These are phyloP conservation scores for Blastosporella zonata DNA, from an alignment of 1,284 basidiomycete species.

Conservation along the genomic window DNA sequence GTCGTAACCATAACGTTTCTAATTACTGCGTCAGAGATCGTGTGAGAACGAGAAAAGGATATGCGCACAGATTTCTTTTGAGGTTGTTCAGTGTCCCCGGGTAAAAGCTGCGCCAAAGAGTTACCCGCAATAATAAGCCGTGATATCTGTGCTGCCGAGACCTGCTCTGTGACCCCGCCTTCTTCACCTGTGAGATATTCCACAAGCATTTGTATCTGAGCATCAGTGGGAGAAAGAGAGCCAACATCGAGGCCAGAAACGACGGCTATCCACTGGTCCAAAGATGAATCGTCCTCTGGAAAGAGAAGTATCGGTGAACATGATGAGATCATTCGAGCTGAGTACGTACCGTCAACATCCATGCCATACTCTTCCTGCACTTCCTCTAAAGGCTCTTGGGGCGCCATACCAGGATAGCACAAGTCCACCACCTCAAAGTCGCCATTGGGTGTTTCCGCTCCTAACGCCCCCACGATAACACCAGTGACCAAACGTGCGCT, in stretches of 20 bases:
- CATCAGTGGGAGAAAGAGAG: constrained; percentile 60
- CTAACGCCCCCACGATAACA: constrained; percentile 86
- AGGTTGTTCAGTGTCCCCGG: constrained; percentile 41
- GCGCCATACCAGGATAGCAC: constrained; percentile 82
- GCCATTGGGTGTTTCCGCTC: constrained; percentile 84
- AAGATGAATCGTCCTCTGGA: constrained; percentile 12
- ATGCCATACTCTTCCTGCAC: constrained; percentile 34
- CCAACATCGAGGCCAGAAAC: constrained; percentile 82
- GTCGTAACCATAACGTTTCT: constrained; percentile 64
- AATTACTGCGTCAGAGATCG: constrained; percentile 6
- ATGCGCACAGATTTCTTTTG: constrained; percentile 59
- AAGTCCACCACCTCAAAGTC: constrained; percentile 96
- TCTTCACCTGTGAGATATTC: constrained; percentile 89
- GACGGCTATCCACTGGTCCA: constrained; percentile 79
- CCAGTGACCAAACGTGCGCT: constrained; percentile 77
- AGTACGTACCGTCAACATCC: constrained; percentile 46
- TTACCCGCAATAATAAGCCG: constrained; percentile 87
- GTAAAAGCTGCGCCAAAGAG: constrained; percentile 56
- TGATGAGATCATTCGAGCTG: neutral
- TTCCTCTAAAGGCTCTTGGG: constrained; percentile 40
- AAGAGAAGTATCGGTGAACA: constrained; percentile 3
- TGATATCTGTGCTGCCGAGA: constrained; percentile 69
- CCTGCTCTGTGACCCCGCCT: constrained; percentile 65
- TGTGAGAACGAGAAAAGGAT: neutral
- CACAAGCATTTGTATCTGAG: constrained; percentile 75